A percentile compares a stretch with the other conserved stretches of the same genome.
These are phyloP conservation scores for Carex littledalei DNA, from an alignment of 176 grass and related monocot genomes.

Conservation along the genomic window DNA sequence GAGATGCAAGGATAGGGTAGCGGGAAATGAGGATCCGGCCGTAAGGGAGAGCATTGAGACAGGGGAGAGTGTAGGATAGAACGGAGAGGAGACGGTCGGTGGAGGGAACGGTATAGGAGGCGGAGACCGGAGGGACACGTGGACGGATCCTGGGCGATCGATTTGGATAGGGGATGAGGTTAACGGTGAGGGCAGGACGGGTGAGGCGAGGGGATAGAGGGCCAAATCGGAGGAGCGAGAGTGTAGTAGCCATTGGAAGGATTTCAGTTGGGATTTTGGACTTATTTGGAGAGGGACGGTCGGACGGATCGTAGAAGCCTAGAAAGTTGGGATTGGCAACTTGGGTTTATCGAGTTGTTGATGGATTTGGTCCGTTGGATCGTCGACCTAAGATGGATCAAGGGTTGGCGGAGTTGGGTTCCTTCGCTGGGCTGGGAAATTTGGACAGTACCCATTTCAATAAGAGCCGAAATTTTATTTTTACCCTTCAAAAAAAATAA, in stretches of 20 bases:
- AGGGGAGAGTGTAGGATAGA: slow-evolving; percentile 37
- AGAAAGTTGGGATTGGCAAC: not conserved
- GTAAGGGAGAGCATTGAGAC: slow-evolving; percentile 35
- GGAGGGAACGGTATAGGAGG: slow-evolving; percentile 21
- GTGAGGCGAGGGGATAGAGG: slow-evolving; percentile 10
- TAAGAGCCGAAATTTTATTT: too few species aligned
- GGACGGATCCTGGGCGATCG: not conserved
- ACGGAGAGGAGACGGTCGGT: slow-evolving; percentile 31
- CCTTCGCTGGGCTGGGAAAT: too few species aligned
- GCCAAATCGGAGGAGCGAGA: slow-evolving; percentile 29
- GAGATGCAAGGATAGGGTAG: slow-evolving; percentile 15
- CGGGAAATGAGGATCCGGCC: slow-evolving; percentile 31
- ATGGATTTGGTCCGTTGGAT: not conserved
- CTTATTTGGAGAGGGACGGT: not conserved
- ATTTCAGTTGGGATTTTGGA: not conserved
- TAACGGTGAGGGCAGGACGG: not conserved
- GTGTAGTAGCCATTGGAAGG: not conserved
- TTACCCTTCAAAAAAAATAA: too few species aligned
- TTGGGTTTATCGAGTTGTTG: not conserved
- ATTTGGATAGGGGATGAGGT: not conserved
- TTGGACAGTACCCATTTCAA: too few species aligned
- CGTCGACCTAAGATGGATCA: not conserved
- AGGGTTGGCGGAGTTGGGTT: not conserved
- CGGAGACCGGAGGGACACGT: not conserved
- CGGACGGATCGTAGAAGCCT: too few species aligned